Evolutionary conservation across 148 eudicot species (phyloP), one percentile per base, ranked within the genome.

Genomic region (Drosera capensis): DNA sequence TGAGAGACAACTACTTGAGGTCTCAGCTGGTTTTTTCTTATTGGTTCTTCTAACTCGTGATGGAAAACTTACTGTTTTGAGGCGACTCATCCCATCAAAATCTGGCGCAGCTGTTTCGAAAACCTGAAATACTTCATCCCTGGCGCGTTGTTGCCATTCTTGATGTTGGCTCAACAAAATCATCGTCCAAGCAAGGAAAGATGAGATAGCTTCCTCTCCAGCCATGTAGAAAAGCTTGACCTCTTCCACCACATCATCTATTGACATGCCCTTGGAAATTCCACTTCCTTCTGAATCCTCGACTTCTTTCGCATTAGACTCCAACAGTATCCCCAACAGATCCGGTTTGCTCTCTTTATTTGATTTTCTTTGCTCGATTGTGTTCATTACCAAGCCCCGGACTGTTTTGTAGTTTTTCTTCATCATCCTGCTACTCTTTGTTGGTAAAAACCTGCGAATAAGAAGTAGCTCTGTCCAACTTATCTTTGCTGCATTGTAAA

Each of bases 91-190:
- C 37, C 34, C 55, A 12, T 62, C 56, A 48, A 47, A 41, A 22
- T 42, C 14, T 0, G 67, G 67, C 14, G 0, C 40, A 0, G 37
- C 23, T 20, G 44, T 51, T 0, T 50, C 60, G 36, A 48, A 55
- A 16, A 36, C 55, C 12, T 34, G 54, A 21, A 55, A 25, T 7
- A 62, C 60, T 30, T 62, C 67, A 0, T 55, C 60, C 5, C 67
- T 34, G 1, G 67, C 67, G 25, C 43, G 50, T 9, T 23, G 28
- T 25, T 62, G 60, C 67, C 60, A 62, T 20, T 54, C 40, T 41
- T 43, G 67, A 39, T 49, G 45, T 36, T 39, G 52, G 34, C 45
- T 31, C 16, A 62, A 36, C 9, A 55, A 21, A n/a, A 62, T n/a
- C 43, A 42, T 31, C 2, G 60, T 26, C 67, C 67, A 62, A 2